Percentiles rank a stretch among this genome's conserved stretches.
phyloP scores from a whole-genome alignment of 257 asterid species.

The Nicotiana noctiflora region DNA sequence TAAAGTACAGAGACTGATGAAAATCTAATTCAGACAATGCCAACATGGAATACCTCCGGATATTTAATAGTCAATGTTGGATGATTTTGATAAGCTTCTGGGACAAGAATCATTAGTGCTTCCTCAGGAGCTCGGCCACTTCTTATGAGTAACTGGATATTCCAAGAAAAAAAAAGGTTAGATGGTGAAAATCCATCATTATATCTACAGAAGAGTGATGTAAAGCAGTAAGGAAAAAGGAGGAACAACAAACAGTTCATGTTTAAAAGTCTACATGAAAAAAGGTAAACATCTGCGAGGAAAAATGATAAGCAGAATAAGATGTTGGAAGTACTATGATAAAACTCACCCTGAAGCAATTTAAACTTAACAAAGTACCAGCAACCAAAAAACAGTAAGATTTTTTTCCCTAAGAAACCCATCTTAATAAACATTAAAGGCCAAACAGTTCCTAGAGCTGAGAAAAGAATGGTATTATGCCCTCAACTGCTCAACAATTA shows the following conservation, averaged over 20 bases:
- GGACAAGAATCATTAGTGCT: slow-evolving; percentile 96
- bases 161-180: slow-evolving; percentile 8
- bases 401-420: background rate
- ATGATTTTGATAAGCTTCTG: slow-evolving; percentile 96
- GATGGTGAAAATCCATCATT: background rate
- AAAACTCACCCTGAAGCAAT: background rate
- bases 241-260: background rate
- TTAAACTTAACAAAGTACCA: background rate
- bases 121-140: slow-evolving; percentile 95
- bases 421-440: background rate
- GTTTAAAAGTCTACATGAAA: background rate
- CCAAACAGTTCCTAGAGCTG: background rate
- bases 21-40: slow-evolving; percentile 4
- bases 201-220: background rate
- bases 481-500: background rate
- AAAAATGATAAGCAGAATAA: background rate
- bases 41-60: slow-evolving; percentile 71
- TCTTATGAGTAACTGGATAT: slow-evolving; percentile 74
- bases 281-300: background rate
- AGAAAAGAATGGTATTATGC: background rate
- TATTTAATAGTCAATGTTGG: slow-evolving; percentile 83
- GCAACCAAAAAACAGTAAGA: background rate
- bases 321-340: background rate
- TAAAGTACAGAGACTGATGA: slow-evolving; percentile 8
- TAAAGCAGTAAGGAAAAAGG: background rate